Evolutionary conservation across 805 yeast species (phyloP).

Genomic region (Candida ipomoeae): DNA sequence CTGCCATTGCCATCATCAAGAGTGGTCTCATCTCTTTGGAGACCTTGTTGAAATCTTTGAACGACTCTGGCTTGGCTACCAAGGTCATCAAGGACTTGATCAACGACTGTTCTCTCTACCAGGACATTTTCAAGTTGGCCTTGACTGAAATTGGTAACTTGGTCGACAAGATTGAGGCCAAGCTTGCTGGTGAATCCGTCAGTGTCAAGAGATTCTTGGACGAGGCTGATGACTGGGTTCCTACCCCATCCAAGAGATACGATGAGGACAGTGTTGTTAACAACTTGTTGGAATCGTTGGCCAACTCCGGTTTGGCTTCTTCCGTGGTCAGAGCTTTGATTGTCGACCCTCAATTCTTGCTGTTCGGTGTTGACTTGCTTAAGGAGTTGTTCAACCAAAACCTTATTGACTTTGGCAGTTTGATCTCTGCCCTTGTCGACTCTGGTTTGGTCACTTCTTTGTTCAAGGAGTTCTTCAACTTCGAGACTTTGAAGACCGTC

Average conservation of each 20-base stretch:
- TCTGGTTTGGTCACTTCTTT: constrained; percentile 38
- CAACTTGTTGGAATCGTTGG: constrained; percentile 40
- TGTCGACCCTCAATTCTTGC: constrained; percentile 33
- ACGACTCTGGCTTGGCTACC: constrained; percentile 40
- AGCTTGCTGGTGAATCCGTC: constrained; percentile 20
- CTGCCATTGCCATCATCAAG: constrained; percentile 28
- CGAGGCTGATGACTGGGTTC: constrained; percentile 5
- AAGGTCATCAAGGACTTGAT: constrained; percentile 33
- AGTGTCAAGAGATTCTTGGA: constrained; percentile 22
- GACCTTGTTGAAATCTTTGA: constrained; percentile 37
- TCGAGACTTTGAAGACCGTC: constrained; percentile 36
- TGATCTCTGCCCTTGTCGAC: constrained; percentile 27
- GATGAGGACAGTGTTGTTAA: constrained; percentile 22
- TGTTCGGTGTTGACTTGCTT: constrained; percentile 37
- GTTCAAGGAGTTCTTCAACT: constrained; percentile 35
- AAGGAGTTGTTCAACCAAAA: constrained; percentile 25
- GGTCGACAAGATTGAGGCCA: constrained; percentile 23
- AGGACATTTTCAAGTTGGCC: constrained; percentile 36
- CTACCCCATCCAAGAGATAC: constrained; percentile 12
- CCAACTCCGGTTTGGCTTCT: constrained; percentile 39
- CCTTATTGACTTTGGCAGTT: constrained; percentile 25
- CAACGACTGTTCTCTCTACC: constrained; percentile 36
- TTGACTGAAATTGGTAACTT: constrained; percentile 28
- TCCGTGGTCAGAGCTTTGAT: constrained; percentile 36
- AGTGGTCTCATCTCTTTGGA: constrained; percentile 29